phyloP scores from a whole-genome alignment of 805 yeast species.

The Pichia exigua region DNA sequence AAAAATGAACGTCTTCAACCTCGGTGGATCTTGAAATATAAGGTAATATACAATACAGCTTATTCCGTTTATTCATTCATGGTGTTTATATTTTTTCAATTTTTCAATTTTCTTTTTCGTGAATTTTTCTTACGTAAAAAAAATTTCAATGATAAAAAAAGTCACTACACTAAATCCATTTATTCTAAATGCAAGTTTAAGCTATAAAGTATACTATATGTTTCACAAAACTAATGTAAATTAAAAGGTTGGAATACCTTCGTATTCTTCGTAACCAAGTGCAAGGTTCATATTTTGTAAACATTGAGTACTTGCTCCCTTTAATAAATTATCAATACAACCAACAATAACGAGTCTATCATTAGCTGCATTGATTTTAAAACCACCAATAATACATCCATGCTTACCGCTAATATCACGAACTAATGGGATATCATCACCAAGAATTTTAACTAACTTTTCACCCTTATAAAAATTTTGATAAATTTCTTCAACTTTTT shows the following conservation, averaged over 20 bases:
- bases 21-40: too few relatives aligned
- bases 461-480: constrained; percentile 86
- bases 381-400: constrained; percentile 92
- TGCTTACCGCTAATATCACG: constrained; percentile 89
- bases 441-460: constrained; percentile 72
- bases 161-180: not conserved
- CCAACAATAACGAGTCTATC: constrained; percentile 92
- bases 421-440: constrained; percentile 92
- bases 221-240: too few relatives aligned
- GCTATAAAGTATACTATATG: too few relatives aligned
- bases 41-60: too few relatives aligned
- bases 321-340: constrained; percentile 88
- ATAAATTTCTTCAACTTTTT: constrained; percentile 78
- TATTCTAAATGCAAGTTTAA: not conserved
- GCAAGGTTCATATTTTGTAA: constrained; percentile 91
- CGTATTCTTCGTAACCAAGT: constrained; percentile 86
- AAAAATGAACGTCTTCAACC: too few relatives aligned
- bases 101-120: too few relatives aligned
- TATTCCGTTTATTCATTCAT: too few relatives aligned
- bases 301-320: constrained; percentile 99
- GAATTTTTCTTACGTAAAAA: too few relatives aligned
- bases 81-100: too few relatives aligned
- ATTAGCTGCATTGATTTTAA: constrained; percentile 81
- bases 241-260: constrained; percentile 64
- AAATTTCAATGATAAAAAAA: too few relatives aligned